A percentile compares a stretch with the other conserved stretches of the same genome.
These are phyloP conservation scores for Chaetomium cochliodes DNA, from an alignment of 495 filamentous ascomycete genomes.

Conservation along the genomic window DNA sequence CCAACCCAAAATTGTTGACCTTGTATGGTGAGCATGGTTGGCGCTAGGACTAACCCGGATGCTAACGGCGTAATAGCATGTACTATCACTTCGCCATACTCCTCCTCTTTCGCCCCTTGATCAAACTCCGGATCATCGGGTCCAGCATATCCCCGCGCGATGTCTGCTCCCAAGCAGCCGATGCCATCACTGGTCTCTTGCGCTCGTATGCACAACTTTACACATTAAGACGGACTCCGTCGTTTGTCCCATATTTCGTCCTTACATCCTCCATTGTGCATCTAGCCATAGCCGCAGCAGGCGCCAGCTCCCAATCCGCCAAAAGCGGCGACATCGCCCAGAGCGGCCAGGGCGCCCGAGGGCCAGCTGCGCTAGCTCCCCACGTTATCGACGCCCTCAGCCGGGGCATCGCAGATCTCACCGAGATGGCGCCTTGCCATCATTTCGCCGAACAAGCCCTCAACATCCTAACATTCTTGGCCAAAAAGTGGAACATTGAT, in stretches of 20 bases:
- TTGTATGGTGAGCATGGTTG: not conserved
- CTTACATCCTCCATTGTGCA: constrained; percentile 60
- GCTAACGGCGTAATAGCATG: constrained; percentile 46
- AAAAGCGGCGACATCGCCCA: constrained; percentile 14
- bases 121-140: constrained; percentile 58
- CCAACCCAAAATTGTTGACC: not conserved
- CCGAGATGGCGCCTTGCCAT: constrained; percentile 58
- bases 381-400: constrained; percentile 42
- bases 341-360: constrained; percentile 29
- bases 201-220: constrained; percentile 59
- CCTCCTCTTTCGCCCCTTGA: constrained; percentile 63
- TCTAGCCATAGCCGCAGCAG: constrained; percentile 48
- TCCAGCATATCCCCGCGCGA: constrained; percentile 61
- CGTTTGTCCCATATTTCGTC: constrained; percentile 60
- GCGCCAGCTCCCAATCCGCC: constrained; percentile 15
- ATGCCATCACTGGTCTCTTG: constrained; percentile 58
- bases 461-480: constrained; percentile 56
- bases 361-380: constrained; percentile 30
- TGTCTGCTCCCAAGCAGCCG: constrained; percentile 59
- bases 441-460: constrained; percentile 58
- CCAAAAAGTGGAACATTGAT: constrained; percentile 57
- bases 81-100: constrained; percentile 64
- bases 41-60: not conserved
- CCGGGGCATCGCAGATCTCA: constrained; percentile 51
- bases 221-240: constrained; percentile 55